Evolutionary conservation across 2,329 filamentous ascomycete genomes (phyloP), one percentile per base, ranked within the genome.

Genomic region (Fusarium algeriense): DNA sequence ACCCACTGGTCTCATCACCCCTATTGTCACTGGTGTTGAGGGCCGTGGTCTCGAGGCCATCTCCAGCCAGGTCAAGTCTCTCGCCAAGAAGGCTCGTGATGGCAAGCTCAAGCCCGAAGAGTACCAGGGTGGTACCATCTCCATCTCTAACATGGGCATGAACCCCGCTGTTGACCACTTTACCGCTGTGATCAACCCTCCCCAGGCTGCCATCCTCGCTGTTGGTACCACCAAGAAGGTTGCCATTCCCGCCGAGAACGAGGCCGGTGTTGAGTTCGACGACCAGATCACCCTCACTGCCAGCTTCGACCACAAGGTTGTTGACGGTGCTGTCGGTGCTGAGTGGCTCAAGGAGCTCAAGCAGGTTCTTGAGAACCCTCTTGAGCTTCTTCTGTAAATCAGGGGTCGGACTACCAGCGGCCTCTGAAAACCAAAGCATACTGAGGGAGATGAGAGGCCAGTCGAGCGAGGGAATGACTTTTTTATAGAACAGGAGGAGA

Each of bases 131-230:
- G 96, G 96, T 82, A 97, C 94, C 81, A 97, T 99, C 85, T 98
- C 95, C 83, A 98, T 99, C 85, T 97, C 93, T 86, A 99, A 99
- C 90, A 97, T 99, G 96, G 96, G 96, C 84, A 99, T 99, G 96
- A 99, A 99, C 89, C 80, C 91, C 50, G 95, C 96, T 54, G 92
- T 99, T 71, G 95, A 98, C 85, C 90, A 95, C 82, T 99, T 99
- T 86, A 98, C 96, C 56, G 96, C 96, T 75, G 93, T 99, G 80
- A 97, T 99, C 89, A 99, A 99, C 90, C 96, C 97, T 74, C 96
- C 96, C 58, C 97, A 99, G 87, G 93, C 96, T 59, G 92, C 91
- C 80, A 99, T 99, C 81, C 88, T 99, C 71, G 95, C 96, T 60
- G 93, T 99, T 65, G 96, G 97, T 78, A 97, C 94, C 74, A 94